Conservation (phyloP, 1,139 yeast species). For the Yamadazyma sp. region DNA sequence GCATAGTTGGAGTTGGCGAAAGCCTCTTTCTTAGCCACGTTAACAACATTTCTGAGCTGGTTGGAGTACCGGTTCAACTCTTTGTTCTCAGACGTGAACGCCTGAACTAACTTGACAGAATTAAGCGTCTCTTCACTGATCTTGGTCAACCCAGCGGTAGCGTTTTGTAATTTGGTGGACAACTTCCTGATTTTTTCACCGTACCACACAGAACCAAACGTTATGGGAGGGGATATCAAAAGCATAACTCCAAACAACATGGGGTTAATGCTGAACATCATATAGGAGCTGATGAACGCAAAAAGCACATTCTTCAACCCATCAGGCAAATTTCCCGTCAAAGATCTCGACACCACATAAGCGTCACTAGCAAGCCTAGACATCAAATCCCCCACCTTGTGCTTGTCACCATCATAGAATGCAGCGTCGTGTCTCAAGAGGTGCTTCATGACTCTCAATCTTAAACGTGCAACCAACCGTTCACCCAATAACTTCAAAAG, state of each 20-base stretch:
- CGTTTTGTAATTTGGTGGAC: conserved; percentile 46
- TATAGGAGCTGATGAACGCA: conserved; percentile 45
- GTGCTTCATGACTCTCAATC: conserved; percentile 50
- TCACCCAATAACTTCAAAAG: conserved; percentile 46
- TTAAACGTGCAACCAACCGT: conserved; percentile 45
- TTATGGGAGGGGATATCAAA: conserved; percentile 53
- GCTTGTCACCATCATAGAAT: conserved; percentile 52
- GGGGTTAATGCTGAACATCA: conserved; percentile 50
- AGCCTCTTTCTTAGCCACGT: conserved; percentile 47
- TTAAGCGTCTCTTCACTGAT: conserved; percentile 48
- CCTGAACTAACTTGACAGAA: conserved; percentile 45
- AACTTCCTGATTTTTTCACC: conserved; percentile 47
- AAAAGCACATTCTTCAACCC: conserved; percentile 48
- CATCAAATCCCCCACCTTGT: conserved; percentile 57
- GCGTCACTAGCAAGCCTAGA: conserved; percentile 56
- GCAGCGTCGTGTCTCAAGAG: conserved; percentile 52
- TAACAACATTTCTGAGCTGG: conserved; percentile 41
- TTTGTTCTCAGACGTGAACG: conserved; percentile 47
- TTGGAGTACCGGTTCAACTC: conserved; percentile 42
- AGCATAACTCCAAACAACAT: conserved; percentile 49
- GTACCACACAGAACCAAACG: conserved; percentile 51
- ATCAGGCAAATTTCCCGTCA: conserved; percentile 47
- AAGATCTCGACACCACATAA: conserved; percentile 49
- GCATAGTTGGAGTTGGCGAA: conserved; percentile 48
- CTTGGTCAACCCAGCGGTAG: conserved; percentile 48